Percentiles rank a stretch among this genome's conserved stretches.
Conservation (phyloP, 2,329 filamentous ascomycete genomes). For the Trichothecium roseum region DNA sequence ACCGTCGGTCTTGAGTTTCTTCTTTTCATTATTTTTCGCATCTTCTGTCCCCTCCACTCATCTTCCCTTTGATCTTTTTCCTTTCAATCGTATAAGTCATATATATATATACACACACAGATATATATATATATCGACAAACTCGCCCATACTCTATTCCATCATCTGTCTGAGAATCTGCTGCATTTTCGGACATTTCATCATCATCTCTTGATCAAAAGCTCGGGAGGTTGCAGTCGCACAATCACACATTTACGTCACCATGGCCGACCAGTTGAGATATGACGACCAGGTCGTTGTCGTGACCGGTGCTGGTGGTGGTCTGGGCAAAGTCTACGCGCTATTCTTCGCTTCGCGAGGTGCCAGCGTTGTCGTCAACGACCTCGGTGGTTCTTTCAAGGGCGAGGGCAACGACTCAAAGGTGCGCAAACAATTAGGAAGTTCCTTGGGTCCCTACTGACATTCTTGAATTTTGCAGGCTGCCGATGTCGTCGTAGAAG, state of each 20-base stretch:
- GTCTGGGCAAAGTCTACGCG: constrained; percentile 72
- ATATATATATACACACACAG: too few relatives aligned
- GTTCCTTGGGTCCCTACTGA: neutral
- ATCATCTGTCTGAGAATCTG: too few relatives aligned
- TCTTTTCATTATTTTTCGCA: too few relatives aligned
- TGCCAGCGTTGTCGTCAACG: constrained; percentile 93
- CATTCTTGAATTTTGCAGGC: constrained; percentile 36
- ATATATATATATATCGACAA: too few relatives aligned
- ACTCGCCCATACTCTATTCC: too few relatives aligned
- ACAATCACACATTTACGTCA: constrained; percentile 13
- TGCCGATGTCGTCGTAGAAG: constrained; percentile 72
- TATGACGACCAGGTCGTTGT: constrained; percentile 80
- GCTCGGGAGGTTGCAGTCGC: neutral
- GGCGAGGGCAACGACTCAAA: constrained; percentile 81
- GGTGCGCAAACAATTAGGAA: constrained; percentile 48
- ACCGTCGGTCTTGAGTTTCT: too few relatives aligned
- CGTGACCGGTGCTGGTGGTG: constrained; percentile 72
- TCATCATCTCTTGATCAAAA: too few relatives aligned
- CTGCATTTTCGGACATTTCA: too few relatives aligned
- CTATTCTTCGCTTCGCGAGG: constrained; percentile 86
- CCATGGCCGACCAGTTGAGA: constrained; percentile 59
- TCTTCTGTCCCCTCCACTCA: too few relatives aligned
- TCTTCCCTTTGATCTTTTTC: too few relatives aligned
- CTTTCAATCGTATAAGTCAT: too few relatives aligned
- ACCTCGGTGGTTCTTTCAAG: constrained; percentile 86